Percentiles rank a stretch among this genome's conserved stretches.
These are phyloP conservation scores for Cornus kousa DNA, from an alignment of 148 eudicot species.

Conservation along the genomic window DNA sequence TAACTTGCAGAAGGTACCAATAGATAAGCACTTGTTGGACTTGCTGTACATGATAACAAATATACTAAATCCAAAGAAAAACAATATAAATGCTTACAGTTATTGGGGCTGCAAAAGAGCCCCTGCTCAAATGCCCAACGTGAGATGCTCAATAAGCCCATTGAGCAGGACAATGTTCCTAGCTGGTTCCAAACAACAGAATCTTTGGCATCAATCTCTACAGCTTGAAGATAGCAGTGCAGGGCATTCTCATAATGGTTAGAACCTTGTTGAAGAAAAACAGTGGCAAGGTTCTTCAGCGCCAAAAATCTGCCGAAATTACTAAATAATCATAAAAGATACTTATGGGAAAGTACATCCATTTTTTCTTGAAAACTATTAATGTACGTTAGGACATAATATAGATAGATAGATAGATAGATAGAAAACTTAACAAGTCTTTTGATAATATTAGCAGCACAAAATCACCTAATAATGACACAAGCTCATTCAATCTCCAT, in stretches of 20 bases:
- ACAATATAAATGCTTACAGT: slow-evolving; percentile 55
- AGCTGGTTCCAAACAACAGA: slow-evolving; percentile 96
- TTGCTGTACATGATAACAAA: neutral
- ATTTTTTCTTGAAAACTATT: too few relatives aligned
- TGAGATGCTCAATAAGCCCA: slow-evolving; percentile 84
- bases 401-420: too few relatives aligned
- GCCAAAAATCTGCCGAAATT: slow-evolving; percentile 73
- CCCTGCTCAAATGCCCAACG: slow-evolving; percentile 99
- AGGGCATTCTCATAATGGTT: slow-evolving; percentile 68
- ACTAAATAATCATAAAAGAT: neutral
- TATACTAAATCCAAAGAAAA: neutral
- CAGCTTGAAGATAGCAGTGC: slow-evolving; percentile 93
- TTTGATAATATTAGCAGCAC: neutral
- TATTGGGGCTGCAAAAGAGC: slow-evolving; percentile 92
- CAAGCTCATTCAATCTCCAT: neutral
- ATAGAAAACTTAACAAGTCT: neutral
- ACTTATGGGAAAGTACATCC: neutral
- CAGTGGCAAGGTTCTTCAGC: slow-evolving; percentile 93
- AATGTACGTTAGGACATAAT: neutral
- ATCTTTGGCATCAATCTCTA: slow-evolving; percentile 91
- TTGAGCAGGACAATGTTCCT: slow-evolving; percentile 90
- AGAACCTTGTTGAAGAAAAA: slow-evolving; percentile 86
- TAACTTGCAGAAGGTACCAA: neutral
- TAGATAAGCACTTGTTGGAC: neutral
- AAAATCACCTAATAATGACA: neutral